A percentile compares a stretch with the other conserved stretches of the same genome.
Conservation (phyloP, 805 yeast genomes). For the Lachancea sp. region DNA sequence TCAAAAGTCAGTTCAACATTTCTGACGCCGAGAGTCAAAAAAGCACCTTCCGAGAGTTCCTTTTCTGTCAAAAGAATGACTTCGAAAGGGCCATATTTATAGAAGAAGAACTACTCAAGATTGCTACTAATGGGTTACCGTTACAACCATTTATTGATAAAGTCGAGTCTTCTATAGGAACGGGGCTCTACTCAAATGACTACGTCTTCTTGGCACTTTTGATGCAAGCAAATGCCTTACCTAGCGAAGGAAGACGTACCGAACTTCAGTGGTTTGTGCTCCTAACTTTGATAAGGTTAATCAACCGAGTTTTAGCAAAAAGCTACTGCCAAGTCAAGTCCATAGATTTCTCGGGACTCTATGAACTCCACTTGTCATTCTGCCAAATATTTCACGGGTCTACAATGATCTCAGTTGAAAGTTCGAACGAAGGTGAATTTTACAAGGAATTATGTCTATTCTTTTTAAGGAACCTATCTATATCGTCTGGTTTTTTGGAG, state of each 20-base stretch:
- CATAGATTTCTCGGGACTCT: conserved; percentile 17
- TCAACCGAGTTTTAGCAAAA: conserved; percentile 14
- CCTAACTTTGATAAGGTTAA: conserved; percentile 12
- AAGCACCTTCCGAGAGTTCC: conserved; percentile 22
- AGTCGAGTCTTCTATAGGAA: conserved; percentile 12
- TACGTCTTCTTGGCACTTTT: conserved; percentile 13
- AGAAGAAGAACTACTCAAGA: conserved; percentile 15
- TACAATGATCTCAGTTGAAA: not conserved
- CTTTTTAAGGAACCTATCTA: conserved; percentile 9
- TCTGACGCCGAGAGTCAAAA: conserved; percentile 26
- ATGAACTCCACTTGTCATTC: conserved; percentile 11
- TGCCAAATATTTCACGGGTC: not conserved
- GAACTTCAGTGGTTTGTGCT: conserved; percentile 9
- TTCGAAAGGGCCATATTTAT: conserved; percentile 13
- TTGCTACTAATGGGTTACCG: conserved; percentile 4
- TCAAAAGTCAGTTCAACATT: conserved; percentile 25
- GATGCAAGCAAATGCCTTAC: conserved; percentile 15
- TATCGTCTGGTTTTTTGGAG: conserved; percentile 23
- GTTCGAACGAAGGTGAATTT: not conserved
- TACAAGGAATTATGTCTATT: conserved; percentile 5
- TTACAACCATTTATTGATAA: conserved; percentile 12
- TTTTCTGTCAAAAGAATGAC: conserved; percentile 8
- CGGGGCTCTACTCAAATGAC: conserved; percentile 4
- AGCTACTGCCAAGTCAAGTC: conserved; percentile 18
- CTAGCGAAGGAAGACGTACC: not conserved